Evolutionary conservation across 257 asterid species (phyloP).

Genomic region (Pogostemon cablin): DNA sequence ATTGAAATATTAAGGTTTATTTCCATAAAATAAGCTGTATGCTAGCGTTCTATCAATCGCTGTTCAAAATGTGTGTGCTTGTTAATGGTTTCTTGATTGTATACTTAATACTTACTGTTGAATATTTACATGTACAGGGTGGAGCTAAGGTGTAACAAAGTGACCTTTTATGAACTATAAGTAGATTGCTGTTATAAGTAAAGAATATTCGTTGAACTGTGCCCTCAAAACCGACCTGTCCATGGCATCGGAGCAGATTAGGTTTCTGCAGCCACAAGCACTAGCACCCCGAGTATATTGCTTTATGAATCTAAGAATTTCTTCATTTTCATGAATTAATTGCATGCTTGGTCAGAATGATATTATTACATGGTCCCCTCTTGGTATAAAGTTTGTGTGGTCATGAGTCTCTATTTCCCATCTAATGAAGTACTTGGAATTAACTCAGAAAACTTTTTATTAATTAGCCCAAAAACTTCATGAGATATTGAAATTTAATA

Average conservation of each 20-base stretch:
- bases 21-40: background rate
- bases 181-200: constrained; percentile 5
- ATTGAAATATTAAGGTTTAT: constrained; percentile 11
- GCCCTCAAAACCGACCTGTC: constrained; percentile 28
- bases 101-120: constrained; percentile 28
- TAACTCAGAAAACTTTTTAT: constrained; percentile 18
- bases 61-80: constrained; percentile 1
- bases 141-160: constrained; percentile 29
- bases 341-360: constrained; percentile 12
- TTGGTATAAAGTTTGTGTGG: constrained; percentile 1
- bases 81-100: constrained; percentile 26
- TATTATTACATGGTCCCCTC: constrained; percentile 15
- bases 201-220: constrained; percentile 20
- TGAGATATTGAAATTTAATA: background rate
- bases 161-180: constrained; percentile 4
- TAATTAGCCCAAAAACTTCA: background rate
- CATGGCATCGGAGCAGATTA: constrained; percentile 66
- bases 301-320: constrained; percentile 26
- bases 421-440: background rate
- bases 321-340: constrained; percentile 14
- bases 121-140: constrained; percentile 29
- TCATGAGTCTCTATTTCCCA: constrained; percentile 1
- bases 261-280: constrained; percentile 59
- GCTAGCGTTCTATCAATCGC: constrained; percentile 9
- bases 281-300: constrained; percentile 58